Evolutionary conservation across 2,329 filamentous ascomycete species (phyloP).

Genomic region (Colletotrichum graminicola): DNA sequence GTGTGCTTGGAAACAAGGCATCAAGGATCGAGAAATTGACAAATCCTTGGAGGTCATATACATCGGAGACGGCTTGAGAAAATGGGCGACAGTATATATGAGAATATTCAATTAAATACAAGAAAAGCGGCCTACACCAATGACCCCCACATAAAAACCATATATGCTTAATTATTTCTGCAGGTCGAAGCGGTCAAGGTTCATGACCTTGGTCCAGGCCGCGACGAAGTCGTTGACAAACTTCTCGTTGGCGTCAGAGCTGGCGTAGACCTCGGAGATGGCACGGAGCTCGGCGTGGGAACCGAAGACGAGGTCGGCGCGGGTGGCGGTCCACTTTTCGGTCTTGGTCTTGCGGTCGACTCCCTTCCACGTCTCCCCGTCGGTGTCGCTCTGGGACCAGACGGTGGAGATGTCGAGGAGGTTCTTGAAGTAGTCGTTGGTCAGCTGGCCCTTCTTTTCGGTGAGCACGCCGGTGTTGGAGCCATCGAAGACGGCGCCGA

Average conservation of each 20-base stretch:
- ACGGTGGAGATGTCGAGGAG: constrained; percentile 75
- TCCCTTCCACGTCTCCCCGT: constrained; percentile 71
- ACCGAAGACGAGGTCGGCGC: constrained; percentile 78
- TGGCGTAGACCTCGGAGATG: constrained; percentile 77
- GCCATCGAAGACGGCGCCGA: constrained; percentile 79
- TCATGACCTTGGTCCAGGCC: constrained; percentile 82
- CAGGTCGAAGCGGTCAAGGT: constrained; percentile 78
- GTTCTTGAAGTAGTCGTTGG: constrained; percentile 87
- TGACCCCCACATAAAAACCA: not conserved
- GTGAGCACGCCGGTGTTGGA: constrained; percentile 78
- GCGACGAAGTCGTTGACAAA: constrained; percentile 79
- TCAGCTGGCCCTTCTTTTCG: constrained; percentile 74
- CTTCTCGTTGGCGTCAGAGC: constrained; percentile 70
- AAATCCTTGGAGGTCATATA: accelerated
- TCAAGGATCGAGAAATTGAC: too few species aligned
- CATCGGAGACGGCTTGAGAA: too few species aligned
- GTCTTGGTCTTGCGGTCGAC: constrained; percentile 73
- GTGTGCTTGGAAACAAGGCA: not conserved
- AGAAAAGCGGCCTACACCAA: not conserved
- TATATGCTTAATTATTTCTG: constrained; percentile 23
- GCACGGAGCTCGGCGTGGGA: constrained; percentile 80
- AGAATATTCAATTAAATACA: constrained; percentile 4
- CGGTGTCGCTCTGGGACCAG: constrained; percentile 64
- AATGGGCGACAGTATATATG: not conserved
- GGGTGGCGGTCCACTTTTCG: constrained; percentile 77